Base-by-base conservation (phyloP, 2,329 filamentous ascomycete genomes). In the Pleomassaria siparia region DNA sequence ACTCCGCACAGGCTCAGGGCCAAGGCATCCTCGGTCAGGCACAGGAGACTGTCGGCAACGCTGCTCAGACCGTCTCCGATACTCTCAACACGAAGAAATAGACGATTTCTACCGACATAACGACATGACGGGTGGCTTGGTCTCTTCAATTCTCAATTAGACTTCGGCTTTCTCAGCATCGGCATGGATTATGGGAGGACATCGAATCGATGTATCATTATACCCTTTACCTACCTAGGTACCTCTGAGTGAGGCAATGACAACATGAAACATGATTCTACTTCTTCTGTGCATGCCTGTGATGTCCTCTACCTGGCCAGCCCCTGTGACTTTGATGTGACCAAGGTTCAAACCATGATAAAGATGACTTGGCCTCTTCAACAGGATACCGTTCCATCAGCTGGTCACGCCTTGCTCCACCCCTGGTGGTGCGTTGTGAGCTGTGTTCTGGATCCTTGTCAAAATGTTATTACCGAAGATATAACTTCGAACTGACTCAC, bases 1-100 rank as follows among this genome's bases (percentile, higher is more conserved):
- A 76, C 53, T 50, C 70, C 36, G 73, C 75, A 30, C 67, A 70
- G 43, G 61, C 69, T 49, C 48, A 76, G 58, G 69, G 73, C 58
- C 61, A 72, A 56, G 64, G 68, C 42, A 43, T 74, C 22, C 55
- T 76, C 40, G 60, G 70, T 48, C 64, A 61, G 30, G 74, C 73
- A 29, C 68, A 73, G 56, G 71, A 79, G 43, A 66, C 70, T 21
- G 48, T 72, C 51, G 57, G 59, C 59, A 69, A 67, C 54, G 72
- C 72, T 40, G 70, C 70, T 47, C 65, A 72, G 58, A 60, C 63
- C 44, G 62, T 74, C 53, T 54, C 64, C 47, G 71, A 74, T 54
- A 65, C 72, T 46, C 57, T 76, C 51, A 58, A 58, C 47, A 55
- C 48, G 29, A 69, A 66, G 63, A 69, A 72, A 58, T 72, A 72